Conservation (phyloP, 176 grass and related monocot species). For the Oryza rufipogon region DNA sequence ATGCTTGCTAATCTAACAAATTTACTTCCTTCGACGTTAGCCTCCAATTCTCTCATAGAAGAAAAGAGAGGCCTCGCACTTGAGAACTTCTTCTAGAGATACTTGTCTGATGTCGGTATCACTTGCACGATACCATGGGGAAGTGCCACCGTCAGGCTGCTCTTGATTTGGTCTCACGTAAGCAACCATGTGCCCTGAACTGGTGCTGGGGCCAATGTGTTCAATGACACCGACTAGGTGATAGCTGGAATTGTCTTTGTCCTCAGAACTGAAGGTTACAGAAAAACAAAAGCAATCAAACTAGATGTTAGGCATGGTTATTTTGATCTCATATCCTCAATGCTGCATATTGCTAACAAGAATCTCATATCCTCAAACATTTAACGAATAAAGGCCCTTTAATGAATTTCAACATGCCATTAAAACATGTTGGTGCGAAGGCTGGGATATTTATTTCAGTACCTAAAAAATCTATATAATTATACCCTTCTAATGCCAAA, state of each 20-base stretch:
- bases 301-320: background rate
- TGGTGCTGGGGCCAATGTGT: constrained; percentile 19
- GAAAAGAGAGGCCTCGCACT: constrained; percentile 61
- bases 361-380: background rate
- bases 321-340: background rate
- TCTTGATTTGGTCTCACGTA: constrained; percentile 47
- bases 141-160: constrained; percentile 4
- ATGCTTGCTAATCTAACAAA: background rate
- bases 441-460: background rate
- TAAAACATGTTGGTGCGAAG: background rate
- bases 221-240: constrained; percentile 53
- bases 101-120: constrained; percentile 54
- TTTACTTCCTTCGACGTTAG: background rate
- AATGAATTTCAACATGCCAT: background rate
- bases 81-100: constrained; percentile 63
- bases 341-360: constrained; percentile 24
- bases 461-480: background rate
- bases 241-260: constrained; percentile 42
- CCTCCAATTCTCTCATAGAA: constrained; percentile 64
- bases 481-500: constrained; percentile 1
- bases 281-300: background rate
- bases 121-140: constrained; percentile 66
- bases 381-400: background rate
- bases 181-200: constrained; percentile 57
- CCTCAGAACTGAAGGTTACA: constrained; percentile 37